These are phyloP conservation scores for Phytophthora pluvialis DNA, from an alignment of 352 stramenopile genomes.

Conservation along the genomic window DNA sequence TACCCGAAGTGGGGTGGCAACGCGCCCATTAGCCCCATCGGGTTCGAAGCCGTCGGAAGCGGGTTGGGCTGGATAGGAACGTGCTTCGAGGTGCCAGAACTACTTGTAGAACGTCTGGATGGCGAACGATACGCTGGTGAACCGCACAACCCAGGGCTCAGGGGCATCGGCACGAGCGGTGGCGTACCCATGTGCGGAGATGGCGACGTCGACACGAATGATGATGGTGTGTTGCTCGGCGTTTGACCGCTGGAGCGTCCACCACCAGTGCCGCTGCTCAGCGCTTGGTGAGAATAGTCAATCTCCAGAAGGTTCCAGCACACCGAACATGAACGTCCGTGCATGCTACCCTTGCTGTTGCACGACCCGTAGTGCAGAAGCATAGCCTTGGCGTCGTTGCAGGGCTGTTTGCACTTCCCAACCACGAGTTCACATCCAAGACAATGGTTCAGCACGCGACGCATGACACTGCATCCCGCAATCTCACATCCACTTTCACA, in stretches of 20 bases:
- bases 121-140: constrained; percentile 34
- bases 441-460: constrained; percentile 71
- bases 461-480: constrained; percentile 70
- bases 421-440: constrained; percentile 61
- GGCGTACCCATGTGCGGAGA: constrained; percentile 28
- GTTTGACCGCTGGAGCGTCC: constrained; percentile 17
- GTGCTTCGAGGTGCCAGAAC: constrained; percentile 43
- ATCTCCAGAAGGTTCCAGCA: constrained; percentile 76
- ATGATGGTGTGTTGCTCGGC: constrained; percentile 28
- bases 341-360: constrained; percentile 48
- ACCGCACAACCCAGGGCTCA: constrained; percentile 21
- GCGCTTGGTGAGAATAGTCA: constrained; percentile 66
- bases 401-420: constrained; percentile 70
- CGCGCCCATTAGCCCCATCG: constrained; percentile 61
- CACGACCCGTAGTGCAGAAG: constrained; percentile 73
- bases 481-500: constrained; percentile 63
- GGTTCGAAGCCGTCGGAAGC: constrained; percentile 75
- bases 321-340: constrained; percentile 52
- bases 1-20: constrained; percentile 68
- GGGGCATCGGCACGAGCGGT: constrained; percentile 27
- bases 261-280: constrained; percentile 36
- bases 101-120: constrained; percentile 25
- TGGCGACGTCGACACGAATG: constrained; percentile 30
- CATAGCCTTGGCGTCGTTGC: constrained; percentile 83
- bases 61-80: constrained; percentile 82